Conservation (phyloP, 2,329 filamentous ascomycete species). For the Rhynchosporium graminicola region DNA sequence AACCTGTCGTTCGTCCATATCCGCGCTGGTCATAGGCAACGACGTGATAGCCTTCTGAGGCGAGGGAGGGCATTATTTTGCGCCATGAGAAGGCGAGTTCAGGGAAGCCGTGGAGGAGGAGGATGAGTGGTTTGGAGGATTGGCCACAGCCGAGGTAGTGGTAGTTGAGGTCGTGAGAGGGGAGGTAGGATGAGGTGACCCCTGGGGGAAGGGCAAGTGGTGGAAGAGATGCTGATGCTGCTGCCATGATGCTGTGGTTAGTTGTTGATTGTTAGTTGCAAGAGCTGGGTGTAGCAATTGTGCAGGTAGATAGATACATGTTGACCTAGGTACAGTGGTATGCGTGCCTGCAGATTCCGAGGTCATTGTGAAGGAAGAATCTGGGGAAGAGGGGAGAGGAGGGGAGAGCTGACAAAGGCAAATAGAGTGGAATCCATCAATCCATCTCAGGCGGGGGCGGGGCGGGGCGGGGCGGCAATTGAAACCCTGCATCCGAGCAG, state of each 20-base stretch:
- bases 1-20: constrained; percentile 65
- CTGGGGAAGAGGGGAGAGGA: not conserved
- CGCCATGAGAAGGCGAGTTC: constrained; percentile 72
- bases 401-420: not conserved
- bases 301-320: no score
- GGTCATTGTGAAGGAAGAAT: not conserved
- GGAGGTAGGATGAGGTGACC: constrained; percentile 57
- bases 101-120: constrained; percentile 67
- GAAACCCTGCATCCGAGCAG: not conserved
- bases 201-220: constrained; percentile 52
- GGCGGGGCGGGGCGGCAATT: not conserved
- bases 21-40: constrained; percentile 69
- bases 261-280: constrained; percentile 6
- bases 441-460: no score
- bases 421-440: not conserved
- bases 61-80: constrained; percentile 60
- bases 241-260: constrained; percentile 18
- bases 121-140: constrained; percentile 52
- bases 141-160: constrained; percentile 59
- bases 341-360: not conserved
- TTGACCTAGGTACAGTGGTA: not conserved
- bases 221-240: constrained; percentile 15
- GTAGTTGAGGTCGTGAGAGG: constrained; percentile 60
- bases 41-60: constrained; percentile 61
- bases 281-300: constrained; percentile 10